phyloP scores from a whole-genome alignment of 805 yeast genomes.

The Cyberlindnera bimundalis region DNA sequence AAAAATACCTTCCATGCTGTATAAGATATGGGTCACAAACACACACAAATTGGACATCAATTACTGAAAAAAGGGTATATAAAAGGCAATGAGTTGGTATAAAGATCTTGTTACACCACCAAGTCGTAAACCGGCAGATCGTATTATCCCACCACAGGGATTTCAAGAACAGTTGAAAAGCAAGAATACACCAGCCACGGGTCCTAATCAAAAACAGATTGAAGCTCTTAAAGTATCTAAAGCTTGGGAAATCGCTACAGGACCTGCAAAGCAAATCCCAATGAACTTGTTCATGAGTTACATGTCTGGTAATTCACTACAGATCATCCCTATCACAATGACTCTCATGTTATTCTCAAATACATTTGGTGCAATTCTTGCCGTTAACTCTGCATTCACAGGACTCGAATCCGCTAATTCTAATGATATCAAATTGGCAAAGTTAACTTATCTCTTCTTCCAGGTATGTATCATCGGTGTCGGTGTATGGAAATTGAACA shows the following conservation, averaged over 20 bases:
- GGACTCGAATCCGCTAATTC: slow-evolving; percentile 40
- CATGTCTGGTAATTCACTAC: slow-evolving; percentile 88
- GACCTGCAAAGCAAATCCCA: slow-evolving; percentile 84
- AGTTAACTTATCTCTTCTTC: slow-evolving; percentile 37
- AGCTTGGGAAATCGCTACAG: slow-evolving; percentile 83
- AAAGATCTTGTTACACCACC: slow-evolving; percentile 6
- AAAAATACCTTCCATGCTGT: no score
- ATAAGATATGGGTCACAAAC: no score
- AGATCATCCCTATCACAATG: slow-evolving; percentile 88
- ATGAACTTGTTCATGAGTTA: slow-evolving; percentile 89
- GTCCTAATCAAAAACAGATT: slow-evolving; percentile 10
- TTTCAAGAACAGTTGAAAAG: slow-evolving; percentile 7
- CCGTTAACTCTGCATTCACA: slow-evolving; percentile 53
- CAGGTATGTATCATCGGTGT: slow-evolving; percentile 58
- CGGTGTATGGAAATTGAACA: slow-evolving; percentile 80
- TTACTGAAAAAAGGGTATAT: no score
- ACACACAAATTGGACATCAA: neutral
- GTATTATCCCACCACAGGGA: slow-evolving; percentile 14
- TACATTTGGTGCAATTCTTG: slow-evolving; percentile 69
- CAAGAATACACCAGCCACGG: slow-evolving; percentile 2
- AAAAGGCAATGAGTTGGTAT: slow-evolving; percentile 14
- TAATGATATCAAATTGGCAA: slow-evolving; percentile 28
- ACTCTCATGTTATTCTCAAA: slow-evolving; percentile 77
- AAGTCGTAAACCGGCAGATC: slow-evolving; percentile 1
- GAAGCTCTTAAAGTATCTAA: slow-evolving; percentile 33